Percentiles rank a stretch among this genome's conserved stretches.
Evolutionary conservation across 805 yeast species (phyloP).

Genomic region (Tanozyma kutaoensis): DNA sequence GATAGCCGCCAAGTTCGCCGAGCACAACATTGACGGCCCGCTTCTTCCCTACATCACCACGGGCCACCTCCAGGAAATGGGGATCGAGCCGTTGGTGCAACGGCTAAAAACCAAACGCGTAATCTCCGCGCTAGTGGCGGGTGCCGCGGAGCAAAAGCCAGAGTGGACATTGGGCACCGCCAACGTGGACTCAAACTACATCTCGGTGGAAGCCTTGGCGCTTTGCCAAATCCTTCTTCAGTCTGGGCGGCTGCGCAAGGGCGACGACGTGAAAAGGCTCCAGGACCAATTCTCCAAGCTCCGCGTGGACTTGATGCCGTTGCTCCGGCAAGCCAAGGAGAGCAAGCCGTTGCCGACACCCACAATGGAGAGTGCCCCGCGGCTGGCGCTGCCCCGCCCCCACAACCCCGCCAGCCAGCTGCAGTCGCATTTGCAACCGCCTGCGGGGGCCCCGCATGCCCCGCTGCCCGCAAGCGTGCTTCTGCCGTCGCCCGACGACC

Average conservation of each 20-base stretch:
- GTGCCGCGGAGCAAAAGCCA: conserved; percentile 11
- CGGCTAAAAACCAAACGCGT: conserved; percentile 49
- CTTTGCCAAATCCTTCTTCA: conserved; percentile 21
- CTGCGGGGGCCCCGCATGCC: no score
- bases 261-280: conserved; percentile 25
- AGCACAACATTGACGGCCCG: conserved; percentile 61
- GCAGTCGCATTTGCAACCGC: no score
- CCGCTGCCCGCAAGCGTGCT: no score
- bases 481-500: no score
- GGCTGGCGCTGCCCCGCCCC: no score
- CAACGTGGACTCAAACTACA: conserved; percentile 22
- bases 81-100: conserved; percentile 37
- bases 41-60: conserved; percentile 56
- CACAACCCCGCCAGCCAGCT: no score
- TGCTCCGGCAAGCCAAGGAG: conserved; percentile 49
- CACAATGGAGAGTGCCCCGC: conserved; percentile 13
- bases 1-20: conserved; percentile 24
- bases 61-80: conserved; percentile 64
- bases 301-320: conserved; percentile 53
- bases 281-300: conserved; percentile 42
- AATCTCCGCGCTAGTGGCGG: conserved; percentile 20
- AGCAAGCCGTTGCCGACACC: conserved; percentile 59
- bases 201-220: conserved; percentile 22
- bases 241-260: conserved; percentile 13
- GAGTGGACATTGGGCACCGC: conserved; percentile 17